phyloP scores from a whole-genome alignment of 345 rosid species.

The Salix dunnii region DNA sequence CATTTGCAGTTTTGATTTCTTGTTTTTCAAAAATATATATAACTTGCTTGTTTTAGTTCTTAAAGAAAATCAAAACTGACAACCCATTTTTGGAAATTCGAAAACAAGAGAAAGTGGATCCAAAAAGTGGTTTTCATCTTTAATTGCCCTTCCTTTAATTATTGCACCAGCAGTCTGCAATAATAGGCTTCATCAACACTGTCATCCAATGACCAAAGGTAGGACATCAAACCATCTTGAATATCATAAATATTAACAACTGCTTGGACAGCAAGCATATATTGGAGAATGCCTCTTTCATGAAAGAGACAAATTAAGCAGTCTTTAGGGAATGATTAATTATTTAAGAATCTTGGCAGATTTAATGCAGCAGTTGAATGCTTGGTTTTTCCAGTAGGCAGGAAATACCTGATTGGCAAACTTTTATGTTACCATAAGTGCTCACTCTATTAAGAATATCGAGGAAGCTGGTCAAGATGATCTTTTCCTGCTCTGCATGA shows the following conservation, averaged over 20 bases:
- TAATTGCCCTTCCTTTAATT: background rate
- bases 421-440: slow-evolving; percentile 47
- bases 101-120: background rate
- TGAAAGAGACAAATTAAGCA: background rate
- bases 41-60: background rate
- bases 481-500: slow-evolving; percentile 54
- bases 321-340: background rate
- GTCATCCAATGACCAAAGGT: background rate
- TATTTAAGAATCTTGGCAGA: background rate
- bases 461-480: slow-evolving; percentile 42
- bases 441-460: slow-evolving; percentile 52
- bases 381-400: background rate
- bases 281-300: background rate
- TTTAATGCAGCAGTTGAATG: background rate
- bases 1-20: too few species aligned
- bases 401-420: slow-evolving; percentile 13
- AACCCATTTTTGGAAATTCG: background rate
- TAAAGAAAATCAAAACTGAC: background rate
- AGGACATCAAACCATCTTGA: background rate
- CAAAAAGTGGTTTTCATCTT: background rate
- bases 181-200: background rate
- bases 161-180: background rate
- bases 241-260: background rate
- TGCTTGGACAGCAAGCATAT: background rate
- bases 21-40: background rate